Conservation (phyloP, 1,139 yeast species). For the Starmera stellimalicola region DNA sequence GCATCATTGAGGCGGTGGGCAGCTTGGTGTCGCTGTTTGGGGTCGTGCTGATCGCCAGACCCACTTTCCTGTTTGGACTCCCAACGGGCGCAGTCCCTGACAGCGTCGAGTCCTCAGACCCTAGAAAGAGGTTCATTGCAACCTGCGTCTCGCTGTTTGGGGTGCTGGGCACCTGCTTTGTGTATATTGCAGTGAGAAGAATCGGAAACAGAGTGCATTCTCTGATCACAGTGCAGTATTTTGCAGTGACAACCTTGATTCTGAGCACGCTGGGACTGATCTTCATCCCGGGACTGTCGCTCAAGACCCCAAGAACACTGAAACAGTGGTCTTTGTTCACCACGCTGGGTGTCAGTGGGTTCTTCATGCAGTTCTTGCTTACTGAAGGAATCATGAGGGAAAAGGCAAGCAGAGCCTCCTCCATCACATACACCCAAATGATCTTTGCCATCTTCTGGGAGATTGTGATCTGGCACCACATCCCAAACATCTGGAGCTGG, state of each 20-base stretch:
- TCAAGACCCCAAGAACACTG: conserved; percentile 48
- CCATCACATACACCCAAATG: conserved; percentile 68
- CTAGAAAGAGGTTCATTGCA: conserved; percentile 37
- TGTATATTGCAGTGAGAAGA: conserved; percentile 61
- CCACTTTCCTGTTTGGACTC: conserved; percentile 56
- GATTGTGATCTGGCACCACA: conserved; percentile 56
- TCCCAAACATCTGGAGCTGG: conserved; percentile 61
- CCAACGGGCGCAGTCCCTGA: conserved; percentile 10
- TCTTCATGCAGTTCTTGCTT: conserved; percentile 66
- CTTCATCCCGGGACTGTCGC: conserved; percentile 46
- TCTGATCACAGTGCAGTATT: conserved; percentile 66
- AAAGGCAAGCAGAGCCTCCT: conserved; percentile 67
- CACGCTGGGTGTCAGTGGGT: conserved; percentile 67
- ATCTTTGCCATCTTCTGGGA: conserved; percentile 79
- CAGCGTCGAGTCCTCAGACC: conserved; percentile 19
- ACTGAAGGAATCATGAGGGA: conserved; percentile 84
- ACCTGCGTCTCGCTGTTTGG: conserved; percentile 59
- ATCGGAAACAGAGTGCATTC: conserved; percentile 80
- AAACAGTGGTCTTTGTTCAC: conserved; percentile 59
- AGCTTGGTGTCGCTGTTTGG: conserved; percentile 65
- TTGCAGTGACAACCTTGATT: conserved; percentile 51
- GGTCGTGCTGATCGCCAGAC: conserved; percentile 74
- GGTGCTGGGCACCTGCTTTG: conserved; percentile 60
- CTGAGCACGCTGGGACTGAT: conserved; percentile 48
- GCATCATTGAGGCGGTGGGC: conserved; percentile 57